Evolutionary conservation across 2,329 filamentous ascomycete genomes (phyloP), one percentile per base, ranked within the genome.

Genomic region (Microdochium paspali): DNA sequence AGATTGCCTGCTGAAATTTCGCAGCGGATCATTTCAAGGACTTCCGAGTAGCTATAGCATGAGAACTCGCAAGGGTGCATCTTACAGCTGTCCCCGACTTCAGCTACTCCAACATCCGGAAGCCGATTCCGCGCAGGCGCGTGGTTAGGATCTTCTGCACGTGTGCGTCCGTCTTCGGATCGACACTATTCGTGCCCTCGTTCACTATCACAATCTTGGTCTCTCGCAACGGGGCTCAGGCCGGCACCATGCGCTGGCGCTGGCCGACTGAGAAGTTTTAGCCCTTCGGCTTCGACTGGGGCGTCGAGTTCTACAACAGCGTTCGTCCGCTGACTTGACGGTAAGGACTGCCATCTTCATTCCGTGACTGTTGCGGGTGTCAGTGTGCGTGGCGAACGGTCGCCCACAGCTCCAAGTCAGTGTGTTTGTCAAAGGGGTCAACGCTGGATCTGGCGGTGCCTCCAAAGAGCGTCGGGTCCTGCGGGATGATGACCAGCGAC

Each of bases 191-290:
- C 0, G 85, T 89, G 1, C 85, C 85, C 60, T 89, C 85, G 62
- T 89, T 85, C 56, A 84, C 87, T 18, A 89, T 75, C 51, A 89
- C 84, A 56, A 89, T 86, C 49, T 80, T 79, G 0, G 77, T 79
- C 20, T 77, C 72, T 31, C 82, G 75, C 1, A 88, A 82, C 4
- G 89, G 70, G 0, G 84, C 85, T 1, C 85, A 75, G 0, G 84
- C 84, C 0, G 89, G 67, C 4, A 44, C 39, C 13, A 54, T 24
- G 5, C 57, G 46, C 46, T 57, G 54, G 5, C 84, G 76, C 58
- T 89, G 85, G 23, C 85, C 85, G 63, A 87, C 84, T 0, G 84
- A 88, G 3, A 88, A 72, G 56, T 88, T n/a, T 88, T 49, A 77
- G 79, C 45, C 84, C 84, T 2, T 82, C 86, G 59, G 87, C 84